Base-by-base conservation (phyloP, 768 basidiomycete species). In the Suillus occidentalis region DNA sequence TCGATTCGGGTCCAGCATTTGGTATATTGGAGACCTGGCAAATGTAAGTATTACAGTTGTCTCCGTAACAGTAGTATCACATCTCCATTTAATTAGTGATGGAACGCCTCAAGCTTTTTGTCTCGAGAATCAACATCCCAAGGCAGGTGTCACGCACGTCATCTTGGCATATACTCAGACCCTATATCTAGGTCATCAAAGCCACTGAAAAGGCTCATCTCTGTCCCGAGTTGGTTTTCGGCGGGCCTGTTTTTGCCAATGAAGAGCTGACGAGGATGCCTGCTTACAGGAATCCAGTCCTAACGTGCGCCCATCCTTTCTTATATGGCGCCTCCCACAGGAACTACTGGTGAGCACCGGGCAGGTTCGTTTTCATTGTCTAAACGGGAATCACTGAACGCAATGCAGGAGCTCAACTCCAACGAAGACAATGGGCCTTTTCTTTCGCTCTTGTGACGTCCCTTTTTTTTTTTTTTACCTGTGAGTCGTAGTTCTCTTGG, bases 111-210 rank as follows among this genome's bases (percentile, higher is more conserved):
- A 99, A 97, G 76, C 85, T 99, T 52, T 99, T 97, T 71, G 92
- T 94, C 40, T 87, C 93, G 43, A 91, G 96, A 61, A 95, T 96
- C 84, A 98, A 99, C 80, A 98, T 99, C 71, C 97, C 60, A 99
- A 99, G 86, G 86, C 83, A 67, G 40, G 69, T 63, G 45, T 12
- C 16, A 20, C 2, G n/a, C 56, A 65, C 37, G 13, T 40, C 20
- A 16, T 9, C 2, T 56, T 55, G 25, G 20, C 14, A 58, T 40
- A 28, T 62, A 43, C 25, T 66, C 6, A 53, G 36, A 22, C 34
- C 37, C 25, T n/a, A n/a, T 65, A 57, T 55, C 13, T 50, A 87
- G 85, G 97, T 98, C 72, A 95, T 99, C 83, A 91, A 90, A 79
- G 94, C 95, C 12, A 88, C 96, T 4, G 97, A 99, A 82, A 92